Evolutionary conservation across 1,139 yeast species (phyloP), one percentile per base, ranked within the genome.

Genomic region (Wickerhamiella pararugosa): DNA sequence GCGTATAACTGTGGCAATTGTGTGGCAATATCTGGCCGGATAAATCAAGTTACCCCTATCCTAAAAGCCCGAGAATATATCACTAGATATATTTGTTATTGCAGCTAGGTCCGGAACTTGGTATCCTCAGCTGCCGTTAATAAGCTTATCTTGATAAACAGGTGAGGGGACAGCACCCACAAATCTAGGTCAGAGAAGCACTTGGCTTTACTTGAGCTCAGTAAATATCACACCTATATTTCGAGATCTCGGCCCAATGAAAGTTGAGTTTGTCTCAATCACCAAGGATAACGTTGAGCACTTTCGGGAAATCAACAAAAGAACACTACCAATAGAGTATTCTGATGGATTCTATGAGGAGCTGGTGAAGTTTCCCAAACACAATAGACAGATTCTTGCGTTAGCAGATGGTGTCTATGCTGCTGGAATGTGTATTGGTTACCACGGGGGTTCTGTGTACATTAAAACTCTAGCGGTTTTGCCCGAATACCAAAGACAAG

Each of bases 401-500:
- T 29, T 7, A 32, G 15, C 21, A 11, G 39, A 40, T 27, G 32
- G 27, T 10, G 32, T 42, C 25, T 40, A 45, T n/a, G 41, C 35
- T 7, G 44, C 34, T 6, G 39, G 35, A 2, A 28, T 38, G 2
- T 32, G 28, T 7, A n/a, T 38, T 30, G 7, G 37, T 34, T 7
- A 11, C 11, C 9, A 4, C 25, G 11, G 26, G 21, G 21, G 28
- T 15, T 8, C 10, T 29, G n/a, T 38, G 6, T 42, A 42, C 25
- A 15, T 42, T n/a, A 34, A 34, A 27, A 34, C 41, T 7, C 32
- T 42, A 6, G 36, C 39, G 2, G 44, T 42, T 2, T 29, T 36
- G 2, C 33, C 42, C 6, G 6, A 15, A 6, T 38, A 32, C 27
- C 25, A 32, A 6, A 8, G 37, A 3, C 8, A 11, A 8, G 41